Base-by-base conservation (phyloP, 352 stramenopile species). In the Phytophthora sp. region DNA sequence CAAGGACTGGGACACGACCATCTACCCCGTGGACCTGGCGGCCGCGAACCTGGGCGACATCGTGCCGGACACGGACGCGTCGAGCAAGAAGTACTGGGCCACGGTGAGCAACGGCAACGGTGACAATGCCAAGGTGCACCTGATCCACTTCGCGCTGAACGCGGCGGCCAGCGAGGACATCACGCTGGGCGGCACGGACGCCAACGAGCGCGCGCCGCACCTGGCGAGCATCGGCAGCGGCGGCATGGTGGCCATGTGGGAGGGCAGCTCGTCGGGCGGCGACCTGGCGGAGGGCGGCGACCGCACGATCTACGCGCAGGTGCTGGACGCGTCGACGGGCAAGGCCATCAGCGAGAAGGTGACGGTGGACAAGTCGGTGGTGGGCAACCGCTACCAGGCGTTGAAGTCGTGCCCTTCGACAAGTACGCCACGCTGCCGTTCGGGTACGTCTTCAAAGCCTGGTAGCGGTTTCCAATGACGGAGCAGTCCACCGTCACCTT, bases 111-210 rank as follows among this genome's bases (percentile, higher is more conserved):
- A 86, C 46, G 74, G 76, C 27, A 44, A 76, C 15, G 72, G 73
- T 32, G 53, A 72, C 31, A 77, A 83, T 45, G 76, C 79, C 35
- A 76, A 81, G 48, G 74, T 83, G 42, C 74, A 88, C 39, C 57
- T 88, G 21, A 81, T 88, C 60, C 76, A 86, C 60, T 84, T 88
- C 44, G 66, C 63, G 23, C 71, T 82, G 54, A 72, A 81, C 54
- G 67, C 75, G 28, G 60, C 65, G 18, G 51, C 67, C 10, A 66
- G 74, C 61, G 64, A 88, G 35, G 74, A 88, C 42, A 84, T 88
- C 38, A 67, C 68, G 24, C 69, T 88, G n/a, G 69, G 68, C n/a
- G 78, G 78, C 9, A 71, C 62, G 15, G 54, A 77, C 34, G 15
- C 73, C 35, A 87, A 87, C 66, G 77, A 87, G 57, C 75, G 77